Conservation (phyloP, 1,284 basidiomycete species). For the Trametes pubescens region DNA sequence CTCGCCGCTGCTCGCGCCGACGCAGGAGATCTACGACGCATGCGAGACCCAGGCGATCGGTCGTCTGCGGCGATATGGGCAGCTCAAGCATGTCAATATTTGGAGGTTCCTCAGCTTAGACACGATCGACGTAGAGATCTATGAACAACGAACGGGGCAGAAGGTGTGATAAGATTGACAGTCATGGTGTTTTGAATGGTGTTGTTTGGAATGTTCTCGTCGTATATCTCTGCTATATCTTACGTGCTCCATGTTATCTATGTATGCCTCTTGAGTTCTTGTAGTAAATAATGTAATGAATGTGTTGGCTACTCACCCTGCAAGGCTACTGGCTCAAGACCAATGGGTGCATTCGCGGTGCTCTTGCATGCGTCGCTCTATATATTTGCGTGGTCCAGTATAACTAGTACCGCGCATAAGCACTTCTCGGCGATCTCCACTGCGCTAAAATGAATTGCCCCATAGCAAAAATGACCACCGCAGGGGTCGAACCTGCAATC, state of each 20-base stretch:
- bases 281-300: too few species aligned
- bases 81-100: slow-evolving; percentile 81
- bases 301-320: too few species aligned
- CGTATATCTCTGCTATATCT: background rate
- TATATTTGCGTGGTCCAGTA: too few species aligned
- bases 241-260: background rate
- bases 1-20: slow-evolving; percentile 83
- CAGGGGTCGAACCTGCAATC: slow-evolving; percentile 60
- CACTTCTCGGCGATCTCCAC: too few species aligned
- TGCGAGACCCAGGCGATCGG: slow-evolving; percentile 93
- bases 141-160: slow-evolving; percentile 53
- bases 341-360: too few species aligned
- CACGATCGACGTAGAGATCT: slow-evolving; percentile 89
- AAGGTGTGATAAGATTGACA: slow-evolving; percentile 30
- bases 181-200: background rate
- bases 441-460: too few species aligned
- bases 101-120: slow-evolving; percentile 84
- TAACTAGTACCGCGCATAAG: too few species aligned
- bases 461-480: slow-evolving; percentile 46
- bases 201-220: background rate
- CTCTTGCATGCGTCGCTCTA: too few species aligned
- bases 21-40: slow-evolving; percentile 85
- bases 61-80: slow-evolving; percentile 87
- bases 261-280: too few species aligned
- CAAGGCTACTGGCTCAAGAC: too few species aligned